Percentiles rank a stretch among this genome's conserved stretches.
phyloP scores from a whole-genome alignment of 371 early-diverging fungal genomes.

The Apophysomyces sp. region DNA sequence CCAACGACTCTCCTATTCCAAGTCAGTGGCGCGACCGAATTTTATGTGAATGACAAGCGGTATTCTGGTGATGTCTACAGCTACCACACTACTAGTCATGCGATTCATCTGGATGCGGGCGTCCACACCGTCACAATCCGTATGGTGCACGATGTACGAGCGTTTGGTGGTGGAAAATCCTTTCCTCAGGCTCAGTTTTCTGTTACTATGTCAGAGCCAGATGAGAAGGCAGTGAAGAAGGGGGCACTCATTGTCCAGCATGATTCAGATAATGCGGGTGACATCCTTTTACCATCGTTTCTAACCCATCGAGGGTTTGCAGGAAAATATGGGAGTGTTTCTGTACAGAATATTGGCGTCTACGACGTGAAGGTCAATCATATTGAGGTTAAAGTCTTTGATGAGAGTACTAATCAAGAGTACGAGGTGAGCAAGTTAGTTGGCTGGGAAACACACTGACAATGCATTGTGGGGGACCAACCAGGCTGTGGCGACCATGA shows the following conservation, averaged over 20 bases:
- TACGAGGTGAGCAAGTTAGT: not conserved
- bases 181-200: conserved; percentile 48
- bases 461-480: too few relatives aligned
- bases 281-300: conserved; percentile 21
- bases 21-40: conserved; percentile 42
- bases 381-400: not conserved
- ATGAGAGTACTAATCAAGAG: not conserved
- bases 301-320: conserved; percentile 19
- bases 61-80: conserved; percentile 48
- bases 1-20: conserved; percentile 28
- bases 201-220: not conserved
- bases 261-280: not conserved
- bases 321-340: conserved; percentile 16
- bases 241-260: not conserved
- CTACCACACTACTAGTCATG: conserved; percentile 39
- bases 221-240: not conserved
- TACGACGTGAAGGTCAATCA: not conserved
- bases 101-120: conserved; percentile 36
- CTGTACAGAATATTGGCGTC: conserved; percentile 15
- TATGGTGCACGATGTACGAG: conserved; percentile 62
- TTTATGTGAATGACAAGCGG: conserved; percentile 37
- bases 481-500: too few relatives aligned
- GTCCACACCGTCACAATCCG: conserved; percentile 53
- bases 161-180: conserved; percentile 55
- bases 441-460: too few relatives aligned